Evolutionary conservation across 371 early-diverging fungal species (phyloP).

Genomic region (Lichtheimia ramosa): DNA sequence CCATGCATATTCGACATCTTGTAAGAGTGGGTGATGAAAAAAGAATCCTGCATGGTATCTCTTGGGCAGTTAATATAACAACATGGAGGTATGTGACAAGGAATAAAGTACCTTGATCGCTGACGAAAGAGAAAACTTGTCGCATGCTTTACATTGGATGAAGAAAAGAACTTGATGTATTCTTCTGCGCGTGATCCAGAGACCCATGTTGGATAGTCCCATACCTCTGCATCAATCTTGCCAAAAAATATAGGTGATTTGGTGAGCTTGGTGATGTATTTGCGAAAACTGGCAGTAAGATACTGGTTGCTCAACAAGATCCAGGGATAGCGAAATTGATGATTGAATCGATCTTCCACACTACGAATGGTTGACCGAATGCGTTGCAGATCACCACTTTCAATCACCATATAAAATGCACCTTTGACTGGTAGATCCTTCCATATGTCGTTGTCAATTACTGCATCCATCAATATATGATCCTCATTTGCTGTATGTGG

Average conservation of each 20-base stretch:
- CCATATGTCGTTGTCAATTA: conserved; percentile 21
- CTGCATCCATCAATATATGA: background rate
- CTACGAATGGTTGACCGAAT: conserved; percentile 39
- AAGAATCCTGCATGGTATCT: conserved; percentile 89
- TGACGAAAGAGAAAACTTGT: conserved; percentile 22
- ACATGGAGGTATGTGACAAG: background rate
- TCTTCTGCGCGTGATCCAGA: conserved; percentile 24
- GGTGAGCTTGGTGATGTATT: conserved; percentile 23
- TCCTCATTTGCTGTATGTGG: background rate
- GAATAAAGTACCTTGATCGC: conserved; percentile 11
- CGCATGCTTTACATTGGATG: conserved; percentile 15
- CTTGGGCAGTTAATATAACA: background rate
- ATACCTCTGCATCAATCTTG: conserved; percentile 36
- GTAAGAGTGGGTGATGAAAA: conserved; percentile 76
- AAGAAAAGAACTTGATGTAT: conserved; percentile 18
- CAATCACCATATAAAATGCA: conserved; percentile 38
- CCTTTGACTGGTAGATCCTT: conserved; percentile 32
- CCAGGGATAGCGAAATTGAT: conserved; percentile 47
- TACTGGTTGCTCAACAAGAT: conserved; percentile 41
- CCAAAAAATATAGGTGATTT: conserved; percentile 40
- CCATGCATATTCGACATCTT: conserved; percentile 91
- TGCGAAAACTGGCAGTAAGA: conserved; percentile 32
- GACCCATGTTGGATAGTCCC: conserved; percentile 48
- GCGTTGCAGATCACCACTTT: conserved; percentile 30
- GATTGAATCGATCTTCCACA: conserved; percentile 51